A percentile compares a stretch with the other conserved stretches of the same genome.
Conservation (phyloP, 2,329 filamentous ascomycete species). For the Chrysoporthe puriensis region DNA sequence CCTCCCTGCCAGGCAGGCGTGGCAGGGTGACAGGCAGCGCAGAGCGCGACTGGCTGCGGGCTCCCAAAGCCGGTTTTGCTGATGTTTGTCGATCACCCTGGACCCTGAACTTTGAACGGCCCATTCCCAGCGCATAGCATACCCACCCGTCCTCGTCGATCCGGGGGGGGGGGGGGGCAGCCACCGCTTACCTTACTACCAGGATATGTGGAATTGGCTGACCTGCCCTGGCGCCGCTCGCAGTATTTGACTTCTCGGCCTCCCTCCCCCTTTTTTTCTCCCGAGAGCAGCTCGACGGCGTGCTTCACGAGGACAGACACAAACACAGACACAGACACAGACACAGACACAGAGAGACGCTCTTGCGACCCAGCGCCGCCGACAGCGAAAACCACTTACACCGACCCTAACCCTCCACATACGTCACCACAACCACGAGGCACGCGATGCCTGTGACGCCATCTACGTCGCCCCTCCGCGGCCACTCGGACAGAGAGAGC, state of each 20-base stretch:
- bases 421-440: neutral
- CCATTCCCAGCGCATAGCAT: neutral
- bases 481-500: slow-evolving; percentile 1
- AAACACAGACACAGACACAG: too few species aligned
- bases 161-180: neutral
- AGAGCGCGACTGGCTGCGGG: neutral
- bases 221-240: too few species aligned
- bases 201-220: too few species aligned
- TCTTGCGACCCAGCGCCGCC: neutral
- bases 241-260: too few species aligned
- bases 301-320: too few species aligned
- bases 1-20: neutral
- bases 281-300: too few species aligned
- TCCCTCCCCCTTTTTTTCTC: too few species aligned
- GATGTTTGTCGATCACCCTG: neutral
- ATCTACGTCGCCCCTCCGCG: slow-evolving; percentile 18
- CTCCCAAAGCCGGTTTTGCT: slow-evolving; percentile 14
- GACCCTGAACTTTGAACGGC: neutral
- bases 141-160: neutral
- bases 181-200: too few species aligned
- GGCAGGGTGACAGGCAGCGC: neutral
- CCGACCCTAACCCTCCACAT: slow-evolving; percentile 13
- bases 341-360: neutral
- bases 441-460: slow-evolving; percentile 20
- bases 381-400: neutral